Conservation (phyloP, 2,329 filamentous ascomycete species). For the Chaetomium strumarium region DNA sequence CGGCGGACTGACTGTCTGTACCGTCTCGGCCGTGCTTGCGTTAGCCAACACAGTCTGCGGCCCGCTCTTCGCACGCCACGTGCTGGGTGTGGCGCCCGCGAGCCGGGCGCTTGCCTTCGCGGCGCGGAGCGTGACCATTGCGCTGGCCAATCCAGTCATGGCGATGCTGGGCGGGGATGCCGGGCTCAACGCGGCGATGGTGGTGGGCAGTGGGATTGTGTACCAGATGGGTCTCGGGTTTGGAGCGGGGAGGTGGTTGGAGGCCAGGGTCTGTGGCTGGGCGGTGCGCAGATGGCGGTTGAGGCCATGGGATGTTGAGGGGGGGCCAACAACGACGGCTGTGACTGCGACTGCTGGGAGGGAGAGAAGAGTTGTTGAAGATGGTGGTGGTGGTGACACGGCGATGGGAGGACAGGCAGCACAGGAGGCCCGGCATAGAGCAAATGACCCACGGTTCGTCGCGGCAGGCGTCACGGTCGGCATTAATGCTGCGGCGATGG, state of each 20-base stretch:
- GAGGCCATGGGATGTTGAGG: not conserved
- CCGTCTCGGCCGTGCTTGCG: constrained; percentile 35
- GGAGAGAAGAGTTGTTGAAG: not conserved
- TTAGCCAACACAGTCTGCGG: constrained; percentile 39
- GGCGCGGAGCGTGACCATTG: constrained; percentile 45
- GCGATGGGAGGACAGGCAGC: not conserved
- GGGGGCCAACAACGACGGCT: not conserved
- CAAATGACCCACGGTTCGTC: constrained; percentile 35
- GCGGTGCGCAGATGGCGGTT: not conserved
- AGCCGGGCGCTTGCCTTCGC: constrained; percentile 40
- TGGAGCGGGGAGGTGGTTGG: constrained; percentile 25
- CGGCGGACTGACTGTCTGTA: constrained; percentile 35
- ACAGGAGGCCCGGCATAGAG: constrained; percentile 10
- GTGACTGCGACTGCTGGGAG: not conserved
- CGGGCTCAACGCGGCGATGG: constrained; percentile 44
- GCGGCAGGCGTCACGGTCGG: constrained; percentile 49
- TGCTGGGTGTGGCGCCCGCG: constrained; percentile 31
- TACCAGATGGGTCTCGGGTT: constrained; percentile 33
- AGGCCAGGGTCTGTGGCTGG: constrained; percentile 1
- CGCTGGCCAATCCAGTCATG: constrained; percentile 44
- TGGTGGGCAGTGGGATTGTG: constrained; percentile 46
- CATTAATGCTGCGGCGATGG: constrained; percentile 56
- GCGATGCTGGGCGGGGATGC: constrained; percentile 39
- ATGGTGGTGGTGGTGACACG: not conserved
- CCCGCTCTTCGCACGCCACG: constrained; percentile 33